Evolutionary conservation across 257 asterid species (phyloP), one percentile per base, ranked within the genome.

Genomic region (Capsicum baccatum): DNA sequence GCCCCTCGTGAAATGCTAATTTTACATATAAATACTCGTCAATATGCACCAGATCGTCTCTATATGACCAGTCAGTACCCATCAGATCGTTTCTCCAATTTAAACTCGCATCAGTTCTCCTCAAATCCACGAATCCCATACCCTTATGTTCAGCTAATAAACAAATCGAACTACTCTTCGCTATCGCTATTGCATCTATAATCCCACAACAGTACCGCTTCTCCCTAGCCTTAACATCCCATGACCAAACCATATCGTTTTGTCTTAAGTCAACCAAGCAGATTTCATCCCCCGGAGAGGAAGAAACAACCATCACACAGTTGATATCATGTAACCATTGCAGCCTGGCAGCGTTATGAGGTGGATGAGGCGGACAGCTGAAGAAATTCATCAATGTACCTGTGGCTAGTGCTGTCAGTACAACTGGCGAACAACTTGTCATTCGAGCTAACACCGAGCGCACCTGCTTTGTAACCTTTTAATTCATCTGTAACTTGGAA

Each of bases 121-220:
- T 92, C 87, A 92, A 81, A 84, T 94, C 98, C 94, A 95, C 89
- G 54, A 94, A 95, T 80, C 98, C 98, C 26, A 94, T 84, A 87
- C 93, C 95, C 85, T 92, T 95, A 2, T 89, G 91, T 85, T 91
- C 96, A 33, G 92, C 92, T 86, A 95, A 95, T 8, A 94, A 97
- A 37, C 98, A 95, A 2, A 95, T 85, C 0, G 95, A 91, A 83
- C 68, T 89, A 0, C 87, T 87, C 54, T 88, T 97, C 87, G 94
- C 98, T 97, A 95, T 92, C 0, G 92, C 98, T 69, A 91, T 92
- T 0, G 97, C 97, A 33, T 95, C 98, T 74, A 94, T 71, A 37
- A 95, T 33, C 6, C 88, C 12, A 19, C 3, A 5, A 19, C 0
- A 2, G 6, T 6, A 62, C 19, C 6, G 8, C 19, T 26, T 21